Base-by-base conservation (phyloP, 2,329 filamentous ascomycete genomes). In the Hymenoscyphus linearis region DNA sequence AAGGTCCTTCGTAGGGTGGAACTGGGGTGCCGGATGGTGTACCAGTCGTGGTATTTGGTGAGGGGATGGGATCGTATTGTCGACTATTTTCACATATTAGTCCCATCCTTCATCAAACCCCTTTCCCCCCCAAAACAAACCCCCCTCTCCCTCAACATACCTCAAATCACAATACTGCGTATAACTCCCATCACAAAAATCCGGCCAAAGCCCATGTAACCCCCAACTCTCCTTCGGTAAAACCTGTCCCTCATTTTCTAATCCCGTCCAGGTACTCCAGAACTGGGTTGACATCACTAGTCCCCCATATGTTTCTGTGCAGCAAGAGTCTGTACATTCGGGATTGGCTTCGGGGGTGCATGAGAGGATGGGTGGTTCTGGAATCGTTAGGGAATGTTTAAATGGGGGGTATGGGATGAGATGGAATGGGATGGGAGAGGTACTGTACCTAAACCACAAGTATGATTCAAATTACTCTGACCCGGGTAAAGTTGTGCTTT, bases 161-260 rank as follows among this genome's bases (percentile, higher is more conserved):
- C 67, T 76, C 56, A 86, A 70, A 68, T 89, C 86, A 74, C 86
- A 89, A 73, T 87, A 89, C 64, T 88, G 85, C 0, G 84, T 87
- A 70, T 84, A 88, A 0, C 78, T 80, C 54, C 84, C 82, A 74
- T 79, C 75, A 65, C 78, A 81, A 63, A 77, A 80, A 65, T 80
- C 79, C 1, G 78, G 75, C 69, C 69, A 71, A 2, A 71, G 61
- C n/a, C 66, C 68, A 62, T 71, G 67, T 12, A 88, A 75, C 0
- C 80, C 82, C 82, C 83, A 88, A 2, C 78, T 76, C 52, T 84
- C 73, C 52, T 75, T 71, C 1, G 86, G 85, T 7, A 87, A 77
- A 25, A 84, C 69, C 69, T 89, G 85, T 10, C 83, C 83, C 60
- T 80, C 59, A 13, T 72, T 70, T 70, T 88, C 85, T 35, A 79